These are phyloP conservation scores for Colletotrichum coccodes DNA, from an alignment of 2,329 filamentous ascomycete genomes.

Conservation along the genomic window DNA sequence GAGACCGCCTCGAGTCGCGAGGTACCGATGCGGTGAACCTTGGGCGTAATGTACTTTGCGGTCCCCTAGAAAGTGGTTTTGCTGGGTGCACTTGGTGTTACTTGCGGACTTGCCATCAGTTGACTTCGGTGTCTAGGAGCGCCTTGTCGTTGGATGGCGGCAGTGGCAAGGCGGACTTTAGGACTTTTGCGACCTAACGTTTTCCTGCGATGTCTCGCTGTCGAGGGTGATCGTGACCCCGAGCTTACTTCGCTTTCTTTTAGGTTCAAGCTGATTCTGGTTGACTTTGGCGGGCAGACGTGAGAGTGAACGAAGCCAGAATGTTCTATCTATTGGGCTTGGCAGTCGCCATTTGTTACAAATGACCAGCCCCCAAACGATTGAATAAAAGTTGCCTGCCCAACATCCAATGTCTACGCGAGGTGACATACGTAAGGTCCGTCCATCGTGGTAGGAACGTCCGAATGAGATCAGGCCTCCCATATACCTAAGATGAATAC, in stretches of 20 bases:
- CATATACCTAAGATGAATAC: constrained; percentile 10
- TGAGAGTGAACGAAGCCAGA: not conserved
- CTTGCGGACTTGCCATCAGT: constrained; percentile 23
- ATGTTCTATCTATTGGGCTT: not conserved
- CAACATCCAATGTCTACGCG: constrained; percentile 23
- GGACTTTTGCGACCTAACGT: not conserved
- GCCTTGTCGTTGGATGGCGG: constrained; percentile 21
- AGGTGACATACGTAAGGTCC: constrained; percentile 27
- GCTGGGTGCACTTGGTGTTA: constrained; percentile 20
- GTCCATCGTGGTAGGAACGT: constrained; percentile 20
- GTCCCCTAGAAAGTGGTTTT: constrained; percentile 3
- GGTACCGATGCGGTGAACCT: constrained; percentile 16
- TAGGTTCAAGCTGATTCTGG: not conserved
- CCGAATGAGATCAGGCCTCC: constrained; percentile 17
- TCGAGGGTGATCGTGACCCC: not conserved
- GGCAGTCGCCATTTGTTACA: not conserved
- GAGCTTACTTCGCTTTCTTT: not conserved
- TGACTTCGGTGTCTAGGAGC: constrained; percentile 16
- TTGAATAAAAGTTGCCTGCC: constrained; percentile 26
- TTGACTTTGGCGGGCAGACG: not conserved
- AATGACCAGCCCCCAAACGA: not conserved
- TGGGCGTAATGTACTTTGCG: constrained; percentile 9
- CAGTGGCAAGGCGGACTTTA: constrained; percentile 25
- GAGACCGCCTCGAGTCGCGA: not conserved
- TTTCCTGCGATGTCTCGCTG: not conserved